Conservation (phyloP, 345 rosid genomes). For the Rhodamnia rubescens region DNA sequence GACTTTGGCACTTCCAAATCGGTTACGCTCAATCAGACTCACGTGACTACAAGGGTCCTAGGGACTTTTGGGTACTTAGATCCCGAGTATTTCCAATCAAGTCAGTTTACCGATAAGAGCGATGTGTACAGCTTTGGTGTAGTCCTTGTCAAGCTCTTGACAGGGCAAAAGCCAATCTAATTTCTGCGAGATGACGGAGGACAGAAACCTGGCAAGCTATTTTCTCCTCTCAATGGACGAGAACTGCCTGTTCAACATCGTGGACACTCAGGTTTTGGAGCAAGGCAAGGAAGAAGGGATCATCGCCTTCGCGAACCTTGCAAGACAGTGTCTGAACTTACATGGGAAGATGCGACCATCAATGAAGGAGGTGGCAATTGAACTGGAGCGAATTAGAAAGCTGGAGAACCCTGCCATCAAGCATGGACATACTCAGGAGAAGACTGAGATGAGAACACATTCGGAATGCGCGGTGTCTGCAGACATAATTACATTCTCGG, state of each 20-base stretch:
- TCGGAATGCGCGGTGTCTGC: not conserved
- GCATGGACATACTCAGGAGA: not conserved
- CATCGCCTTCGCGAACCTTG: not conserved
- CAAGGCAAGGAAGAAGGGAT: slow-evolving; percentile 1
- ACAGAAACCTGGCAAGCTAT: not conserved
- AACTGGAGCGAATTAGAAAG: not conserved
- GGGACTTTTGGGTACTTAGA: slow-evolving; percentile 1
- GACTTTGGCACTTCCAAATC: slow-evolving; percentile 1
- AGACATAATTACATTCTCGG: not conserved
- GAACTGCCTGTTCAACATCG: not conserved
- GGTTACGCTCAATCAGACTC: not conserved
- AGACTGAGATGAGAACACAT: not conserved
- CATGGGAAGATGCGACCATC: not conserved
- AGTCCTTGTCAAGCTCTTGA: not conserved
- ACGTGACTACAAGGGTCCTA: not conserved
- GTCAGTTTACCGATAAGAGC: slow-evolving; percentile 1
- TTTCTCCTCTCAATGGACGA: slow-evolving; percentile 1
- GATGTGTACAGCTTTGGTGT: not conserved
- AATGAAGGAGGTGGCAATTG: slow-evolving; percentile 5
- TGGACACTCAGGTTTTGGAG: not conserved
- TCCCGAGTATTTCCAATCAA: not conserved
- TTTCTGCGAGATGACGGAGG: not conserved
- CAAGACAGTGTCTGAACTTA: not conserved
- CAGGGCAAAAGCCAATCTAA: not conserved
- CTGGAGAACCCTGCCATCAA: not conserved